Evolutionary conservation across 2,329 filamentous ascomycete species (phyloP).

Genomic region (Fusarium chuoi): DNA sequence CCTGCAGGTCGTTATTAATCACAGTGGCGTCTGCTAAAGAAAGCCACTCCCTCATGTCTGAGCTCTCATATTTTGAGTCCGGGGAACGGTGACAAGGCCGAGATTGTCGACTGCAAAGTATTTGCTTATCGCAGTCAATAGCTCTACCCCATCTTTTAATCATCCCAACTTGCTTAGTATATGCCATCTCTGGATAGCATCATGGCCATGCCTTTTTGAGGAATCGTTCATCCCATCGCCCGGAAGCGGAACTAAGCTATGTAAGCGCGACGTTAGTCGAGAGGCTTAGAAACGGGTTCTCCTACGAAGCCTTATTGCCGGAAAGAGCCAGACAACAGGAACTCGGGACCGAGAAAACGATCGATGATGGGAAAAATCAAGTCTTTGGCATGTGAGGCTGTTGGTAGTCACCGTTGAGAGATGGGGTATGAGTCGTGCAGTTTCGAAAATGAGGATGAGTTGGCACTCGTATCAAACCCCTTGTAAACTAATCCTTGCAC

Average conservation of each 20-base stretch:
- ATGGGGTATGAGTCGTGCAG: neutral
- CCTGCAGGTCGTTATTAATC: neutral
- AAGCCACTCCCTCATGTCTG: neutral
- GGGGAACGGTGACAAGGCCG: neutral
- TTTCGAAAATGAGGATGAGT: neutral
- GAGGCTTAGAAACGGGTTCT: neutral
- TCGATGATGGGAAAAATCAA: neutral
- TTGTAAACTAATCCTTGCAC: neutral
- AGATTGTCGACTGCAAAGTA: neutral
- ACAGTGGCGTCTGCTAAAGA: neutral
- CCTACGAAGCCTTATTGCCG: neutral
- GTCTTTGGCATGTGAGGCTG: neutral
- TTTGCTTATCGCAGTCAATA: neutral
- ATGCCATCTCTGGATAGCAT: neutral
- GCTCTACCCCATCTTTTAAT: neutral
- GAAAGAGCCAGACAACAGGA: neutral
- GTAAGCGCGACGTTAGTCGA: neutral
- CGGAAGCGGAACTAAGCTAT: neutral
- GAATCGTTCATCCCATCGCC: slow-evolving; percentile 6
- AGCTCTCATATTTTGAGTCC: neutral
- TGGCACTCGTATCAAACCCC: neutral
- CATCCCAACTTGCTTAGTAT: neutral
- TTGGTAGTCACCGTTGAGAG: neutral
- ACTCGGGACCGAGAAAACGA: neutral
- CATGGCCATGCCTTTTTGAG: neutral